Conservation (phyloP, 1,284 basidiomycete genomes). For the Chiua sp. region DNA sequence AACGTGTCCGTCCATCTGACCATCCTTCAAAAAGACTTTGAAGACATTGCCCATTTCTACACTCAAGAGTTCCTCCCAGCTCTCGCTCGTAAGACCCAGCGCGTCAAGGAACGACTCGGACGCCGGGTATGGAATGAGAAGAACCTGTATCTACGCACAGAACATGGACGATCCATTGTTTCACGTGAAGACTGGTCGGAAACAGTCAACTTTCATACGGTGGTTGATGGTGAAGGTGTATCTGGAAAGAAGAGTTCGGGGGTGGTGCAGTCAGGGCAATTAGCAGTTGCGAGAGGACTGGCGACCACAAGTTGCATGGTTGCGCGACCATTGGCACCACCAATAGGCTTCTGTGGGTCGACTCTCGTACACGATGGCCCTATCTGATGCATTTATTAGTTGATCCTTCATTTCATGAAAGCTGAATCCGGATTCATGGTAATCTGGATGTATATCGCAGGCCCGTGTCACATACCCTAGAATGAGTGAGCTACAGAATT, state of each 20-base stretch:
- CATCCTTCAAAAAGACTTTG: conserved; percentile 58
- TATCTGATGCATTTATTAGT: conserved; percentile 22
- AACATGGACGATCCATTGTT: conserved; percentile 36
- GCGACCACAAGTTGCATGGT: background rate
- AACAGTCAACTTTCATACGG: conserved; percentile 40
- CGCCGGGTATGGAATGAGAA: conserved; percentile 69
- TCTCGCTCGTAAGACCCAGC: conserved; percentile 56
- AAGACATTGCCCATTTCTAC: conserved; percentile 51
- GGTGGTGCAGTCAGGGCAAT: conserved; percentile 1
- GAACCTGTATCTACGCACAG: conserved; percentile 54
- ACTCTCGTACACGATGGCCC: background rate
- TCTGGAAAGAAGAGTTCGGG: background rate
- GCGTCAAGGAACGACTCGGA: conserved; percentile 70
- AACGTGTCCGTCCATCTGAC: conserved; percentile 59
- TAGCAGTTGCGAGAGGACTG: conserved; percentile 5
- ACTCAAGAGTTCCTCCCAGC: conserved; percentile 46
- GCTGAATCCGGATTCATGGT: conserved; percentile 8
- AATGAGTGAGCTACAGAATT: background rate
- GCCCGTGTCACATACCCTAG: background rate
- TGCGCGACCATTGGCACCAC: conserved; percentile 7
- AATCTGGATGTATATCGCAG: conserved; percentile 11
- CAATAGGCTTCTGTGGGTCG: conserved; percentile 32
- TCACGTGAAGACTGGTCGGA: conserved; percentile 42
- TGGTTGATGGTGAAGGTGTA: conserved; percentile 1
- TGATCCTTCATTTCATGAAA: conserved; percentile 30